Percentiles rank a stretch among this genome's conserved stretches.
Evolutionary conservation across 1,284 basidiomycete species (phyloP).

Genomic region (Gomphus sp.): DNA sequence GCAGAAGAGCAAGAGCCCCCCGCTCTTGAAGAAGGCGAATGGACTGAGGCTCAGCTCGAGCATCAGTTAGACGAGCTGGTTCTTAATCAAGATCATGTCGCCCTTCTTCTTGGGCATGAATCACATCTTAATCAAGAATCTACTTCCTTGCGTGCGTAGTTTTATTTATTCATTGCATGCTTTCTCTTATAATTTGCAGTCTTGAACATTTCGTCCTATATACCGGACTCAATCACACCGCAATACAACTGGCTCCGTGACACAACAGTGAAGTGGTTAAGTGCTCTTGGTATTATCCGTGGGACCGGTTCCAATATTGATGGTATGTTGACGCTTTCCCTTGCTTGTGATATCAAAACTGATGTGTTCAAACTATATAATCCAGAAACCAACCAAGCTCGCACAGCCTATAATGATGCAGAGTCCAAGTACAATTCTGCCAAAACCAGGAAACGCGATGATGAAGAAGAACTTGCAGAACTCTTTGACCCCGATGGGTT

Average conservation of each 20-base stretch:
- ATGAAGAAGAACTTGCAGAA: conserved; percentile 36
- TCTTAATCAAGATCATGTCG: conserved; percentile 63
- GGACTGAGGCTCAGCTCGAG: conserved; percentile 45
- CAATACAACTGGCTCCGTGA: conserved; percentile 68
- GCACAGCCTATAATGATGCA: conserved; percentile 53
- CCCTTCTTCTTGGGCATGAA: conserved; percentile 68
- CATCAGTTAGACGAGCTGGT: conserved; percentile 53
- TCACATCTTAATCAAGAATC: conserved; percentile 44
- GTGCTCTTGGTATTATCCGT: conserved; percentile 54
- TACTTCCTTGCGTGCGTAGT: conserved; percentile 44
- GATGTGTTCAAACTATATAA: not conserved
- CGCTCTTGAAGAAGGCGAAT: conserved; percentile 36
- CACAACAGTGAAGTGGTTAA: conserved; percentile 54
- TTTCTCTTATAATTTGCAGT: conserved; percentile 36
- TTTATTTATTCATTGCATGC: not conserved
- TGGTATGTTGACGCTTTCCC: conserved; percentile 25
- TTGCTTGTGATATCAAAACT: too few species aligned
- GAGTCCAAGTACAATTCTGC: conserved; percentile 28
- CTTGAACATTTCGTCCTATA: conserved; percentile 74
- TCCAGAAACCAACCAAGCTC: conserved; percentile 49
- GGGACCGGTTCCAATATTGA: conserved; percentile 27
- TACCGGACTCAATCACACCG: conserved; percentile 77
- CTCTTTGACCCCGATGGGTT: conserved; percentile 61
- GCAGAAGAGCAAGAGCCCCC: conserved; percentile 14
- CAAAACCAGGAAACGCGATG: not conserved